phyloP scores from a whole-genome alignment of 306 rosid genomes.

The Pachyrhizus erosus region DNA sequence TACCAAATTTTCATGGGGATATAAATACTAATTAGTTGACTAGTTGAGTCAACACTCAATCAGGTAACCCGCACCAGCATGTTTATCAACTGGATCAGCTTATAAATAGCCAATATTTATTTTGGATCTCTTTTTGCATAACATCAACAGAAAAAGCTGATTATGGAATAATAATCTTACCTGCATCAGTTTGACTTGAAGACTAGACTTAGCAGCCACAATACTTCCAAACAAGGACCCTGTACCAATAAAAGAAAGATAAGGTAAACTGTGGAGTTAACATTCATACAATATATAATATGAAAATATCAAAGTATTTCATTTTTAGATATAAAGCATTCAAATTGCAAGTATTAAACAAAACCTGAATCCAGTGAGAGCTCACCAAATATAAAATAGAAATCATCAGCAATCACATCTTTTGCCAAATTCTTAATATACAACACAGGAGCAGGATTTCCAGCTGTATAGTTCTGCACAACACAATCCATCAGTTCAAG shows the following conservation, averaged over 20 bases:
- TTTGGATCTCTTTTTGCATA: background rate
- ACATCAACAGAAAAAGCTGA: slow-evolving; percentile 14
- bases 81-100: slow-evolving; percentile 25
- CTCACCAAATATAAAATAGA: slow-evolving; percentile 88
- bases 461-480: slow-evolving; percentile 87
- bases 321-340: slow-evolving; percentile 14
- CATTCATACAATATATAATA: background rate
- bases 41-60: slow-evolving; percentile 6
- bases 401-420: slow-evolving; percentile 80
- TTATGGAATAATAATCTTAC: slow-evolving; percentile 45
- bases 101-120: background rate
- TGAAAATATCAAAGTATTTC: slow-evolving; percentile 14
- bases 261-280: slow-evolving; percentile 7
- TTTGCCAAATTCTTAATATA: slow-evolving; percentile 96
- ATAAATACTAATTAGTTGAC: background rate
- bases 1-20: slow-evolving; percentile 3
- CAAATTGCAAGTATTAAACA: slow-evolving; percentile 14
- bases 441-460: slow-evolving; percentile 85
- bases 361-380: slow-evolving; percentile 31
- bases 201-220: slow-evolving; percentile 73
- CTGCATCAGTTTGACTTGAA: slow-evolving; percentile 90
- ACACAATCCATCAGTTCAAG: slow-evolving; percentile 51
- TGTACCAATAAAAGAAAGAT: slow-evolving; percentile 43
- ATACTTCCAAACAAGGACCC: slow-evolving; percentile 88
- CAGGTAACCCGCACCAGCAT: background rate